A percentile compares a stretch with the other conserved stretches of the same genome.
These are phyloP conservation scores for Fusarium sp. DNA, from an alignment of 2,329 filamentous ascomycete species.

Conservation along the genomic window DNA sequence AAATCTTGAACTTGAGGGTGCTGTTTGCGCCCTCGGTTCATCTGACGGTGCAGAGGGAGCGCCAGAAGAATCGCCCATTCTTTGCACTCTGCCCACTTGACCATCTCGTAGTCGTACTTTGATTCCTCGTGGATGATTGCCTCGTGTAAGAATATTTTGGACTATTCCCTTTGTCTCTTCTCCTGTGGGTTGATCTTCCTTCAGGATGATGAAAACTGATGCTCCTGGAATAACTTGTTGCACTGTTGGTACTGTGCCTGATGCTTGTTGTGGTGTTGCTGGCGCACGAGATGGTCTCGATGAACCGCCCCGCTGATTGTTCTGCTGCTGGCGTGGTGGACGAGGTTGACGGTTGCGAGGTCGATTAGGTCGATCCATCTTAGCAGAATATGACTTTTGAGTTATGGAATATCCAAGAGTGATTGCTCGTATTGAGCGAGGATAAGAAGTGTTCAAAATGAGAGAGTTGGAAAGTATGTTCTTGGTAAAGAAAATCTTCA, in stretches of 20 bases:
- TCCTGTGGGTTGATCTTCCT: conserved; percentile 80
- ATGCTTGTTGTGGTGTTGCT: conserved; percentile 51
- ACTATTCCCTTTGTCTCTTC: conserved; percentile 75
- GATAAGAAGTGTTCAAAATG: too few species aligned
- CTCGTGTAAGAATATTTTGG: conserved; percentile 74
- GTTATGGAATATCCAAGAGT: background rate
- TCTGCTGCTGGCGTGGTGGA: conserved; percentile 40
- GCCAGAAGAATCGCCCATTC: conserved; percentile 56
- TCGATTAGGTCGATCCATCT: conserved; percentile 51
- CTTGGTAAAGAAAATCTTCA: background rate
- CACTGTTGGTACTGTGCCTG: conserved; percentile 59
- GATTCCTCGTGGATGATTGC: conserved; percentile 81
- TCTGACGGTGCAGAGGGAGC: background rate
- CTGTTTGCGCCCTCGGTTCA: conserved; percentile 8
- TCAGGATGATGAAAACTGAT: conserved; percentile 77
- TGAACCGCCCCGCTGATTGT: conserved; percentile 33
- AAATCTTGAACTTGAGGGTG: conserved; percentile 45
- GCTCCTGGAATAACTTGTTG: conserved; percentile 70
- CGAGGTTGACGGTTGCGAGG: conserved; percentile 51
- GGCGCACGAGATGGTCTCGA: conserved; percentile 36
- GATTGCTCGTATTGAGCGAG: background rate
- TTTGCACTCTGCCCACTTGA: conserved; percentile 78
- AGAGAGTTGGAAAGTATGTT: background rate
- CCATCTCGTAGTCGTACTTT: conserved; percentile 81
- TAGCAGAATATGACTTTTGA: background rate